Conservation (phyloP, 2,329 filamentous ascomycete species). For the Cadophora sp. region DNA sequence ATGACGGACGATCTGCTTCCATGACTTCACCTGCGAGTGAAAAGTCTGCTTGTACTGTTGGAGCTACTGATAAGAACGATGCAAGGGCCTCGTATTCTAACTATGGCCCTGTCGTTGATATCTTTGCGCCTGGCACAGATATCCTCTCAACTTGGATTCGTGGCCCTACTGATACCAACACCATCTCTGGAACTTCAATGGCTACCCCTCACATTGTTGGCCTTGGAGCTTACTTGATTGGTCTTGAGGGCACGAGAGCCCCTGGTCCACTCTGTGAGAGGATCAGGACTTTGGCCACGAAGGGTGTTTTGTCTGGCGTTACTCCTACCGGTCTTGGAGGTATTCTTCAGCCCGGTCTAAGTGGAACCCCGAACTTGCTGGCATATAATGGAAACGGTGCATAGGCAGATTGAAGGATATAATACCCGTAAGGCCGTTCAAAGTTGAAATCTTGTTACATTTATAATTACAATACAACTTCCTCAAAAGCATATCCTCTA, state of each 20-base stretch:
- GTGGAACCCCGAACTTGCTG: conserved; percentile 8
- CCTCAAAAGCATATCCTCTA: no score
- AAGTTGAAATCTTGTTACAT: no score
- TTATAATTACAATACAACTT: no score
- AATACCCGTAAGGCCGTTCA: no score
- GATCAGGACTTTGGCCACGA: conserved; percentile 7
- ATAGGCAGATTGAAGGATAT: neutral
- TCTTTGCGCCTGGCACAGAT: neutral
- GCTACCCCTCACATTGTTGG: conserved; percentile 14
- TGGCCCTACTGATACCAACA: neutral
- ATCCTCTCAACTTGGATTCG: conserved; percentile 10
- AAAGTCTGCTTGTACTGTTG: conserved; percentile 6
- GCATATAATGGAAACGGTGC: conserved; percentile 16
- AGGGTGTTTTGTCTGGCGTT: conserved; percentile 6
- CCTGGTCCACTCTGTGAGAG: conserved; percentile 9
- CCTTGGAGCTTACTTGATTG: conserved; percentile 9
- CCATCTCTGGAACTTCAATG: conserved; percentile 13
- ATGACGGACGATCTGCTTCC: neutral
- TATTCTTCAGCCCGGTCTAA: neutral
- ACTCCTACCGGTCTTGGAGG: neutral
- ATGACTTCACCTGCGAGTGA: neutral
- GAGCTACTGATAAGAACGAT: conserved; percentile 5
- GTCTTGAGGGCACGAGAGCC: neutral
- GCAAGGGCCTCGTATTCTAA: conserved; percentile 11
- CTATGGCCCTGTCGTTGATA: conserved; percentile 9